Conservation (phyloP, 768 basidiomycete genomes). For the Amanita phalloides region DNA sequence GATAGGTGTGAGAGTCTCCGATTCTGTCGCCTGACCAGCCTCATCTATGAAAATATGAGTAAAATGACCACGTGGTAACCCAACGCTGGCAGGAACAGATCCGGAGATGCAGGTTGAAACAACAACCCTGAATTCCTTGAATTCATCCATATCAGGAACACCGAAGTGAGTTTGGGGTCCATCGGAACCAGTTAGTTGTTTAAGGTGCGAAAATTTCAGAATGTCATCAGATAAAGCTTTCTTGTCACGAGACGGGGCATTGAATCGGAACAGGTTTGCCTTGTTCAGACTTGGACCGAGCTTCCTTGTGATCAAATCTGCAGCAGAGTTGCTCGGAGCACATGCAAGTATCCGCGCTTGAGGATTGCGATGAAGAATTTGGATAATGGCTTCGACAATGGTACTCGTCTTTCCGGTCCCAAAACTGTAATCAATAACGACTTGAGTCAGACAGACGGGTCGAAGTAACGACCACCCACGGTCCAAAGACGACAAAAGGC, state of each 20-base stretch:
- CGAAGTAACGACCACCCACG: conserved; percentile 24
- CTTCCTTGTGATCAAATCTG: conserved; percentile 35
- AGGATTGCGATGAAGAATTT: conserved; percentile 24
- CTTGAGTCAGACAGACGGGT: background rate
- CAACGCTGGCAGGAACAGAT: conserved; percentile 10
- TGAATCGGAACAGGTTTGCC: conserved; percentile 33
- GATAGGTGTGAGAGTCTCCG: conserved; percentile 10
- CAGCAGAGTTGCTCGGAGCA: conserved; percentile 46
- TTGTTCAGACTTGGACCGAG: conserved; percentile 15
- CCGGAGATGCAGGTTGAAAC: conserved; percentile 5
- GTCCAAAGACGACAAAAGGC: conserved; percentile 49
- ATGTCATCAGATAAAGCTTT: background rate
- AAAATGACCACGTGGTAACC: conserved; percentile 3
- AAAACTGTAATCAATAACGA: conserved; percentile 18
- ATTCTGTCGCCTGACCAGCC: conserved; percentile 5
- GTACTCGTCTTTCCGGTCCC: conserved; percentile 51
- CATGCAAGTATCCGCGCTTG: conserved; percentile 32
- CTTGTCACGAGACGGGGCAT: conserved; percentile 23
- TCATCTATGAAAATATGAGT: conserved; percentile 7
- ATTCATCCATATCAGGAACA: background rate
- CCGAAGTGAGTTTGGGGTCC: background rate
- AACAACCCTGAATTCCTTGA: conserved; percentile 5
- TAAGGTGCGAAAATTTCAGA: background rate
- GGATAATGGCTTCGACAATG: conserved; percentile 36
- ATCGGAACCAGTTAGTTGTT: background rate